phyloP scores from a whole-genome alignment of 257 asterid genomes.

The Lycium barbarum region DNA sequence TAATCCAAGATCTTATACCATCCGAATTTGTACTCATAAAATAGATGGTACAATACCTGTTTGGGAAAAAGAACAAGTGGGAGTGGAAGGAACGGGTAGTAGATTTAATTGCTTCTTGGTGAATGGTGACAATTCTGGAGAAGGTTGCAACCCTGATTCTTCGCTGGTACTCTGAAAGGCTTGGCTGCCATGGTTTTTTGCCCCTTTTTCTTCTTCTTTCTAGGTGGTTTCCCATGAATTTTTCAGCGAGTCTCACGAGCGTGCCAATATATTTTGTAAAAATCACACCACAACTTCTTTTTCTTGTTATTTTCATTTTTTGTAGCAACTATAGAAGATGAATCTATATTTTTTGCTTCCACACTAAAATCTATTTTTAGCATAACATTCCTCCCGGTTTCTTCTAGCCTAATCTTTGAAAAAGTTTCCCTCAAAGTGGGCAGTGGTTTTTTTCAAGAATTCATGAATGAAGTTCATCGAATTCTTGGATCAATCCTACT shows the following conservation, averaged over 20 bases:
- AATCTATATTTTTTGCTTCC: neutral
- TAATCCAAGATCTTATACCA: neutral
- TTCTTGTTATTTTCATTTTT: neutral
- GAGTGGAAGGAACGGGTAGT: neutral
- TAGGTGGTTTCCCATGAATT: neutral
- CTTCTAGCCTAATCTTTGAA: neutral
- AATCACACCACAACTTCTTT: neutral
- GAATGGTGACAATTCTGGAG: too few species aligned
- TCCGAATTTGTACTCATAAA: neutral
- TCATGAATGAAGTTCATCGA: neutral
- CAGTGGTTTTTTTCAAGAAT: neutral
- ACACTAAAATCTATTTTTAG: neutral
- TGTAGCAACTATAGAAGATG: neutral
- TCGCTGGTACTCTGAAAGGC: too few species aligned
- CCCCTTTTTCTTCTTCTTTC: neutral
- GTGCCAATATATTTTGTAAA: neutral
- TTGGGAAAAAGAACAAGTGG: neutral
- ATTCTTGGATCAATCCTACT: neutral
- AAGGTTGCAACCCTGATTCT: too few species aligned
- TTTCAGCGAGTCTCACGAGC: neutral
- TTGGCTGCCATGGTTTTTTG: neutral
- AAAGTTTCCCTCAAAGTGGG: neutral
- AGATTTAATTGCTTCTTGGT: too few species aligned
- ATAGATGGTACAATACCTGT: neutral
- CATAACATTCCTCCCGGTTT: conserved; percentile 3